Evolutionary conservation across 148 eudicot species (phyloP).

Genomic region (Linanthus parryae): DNA sequence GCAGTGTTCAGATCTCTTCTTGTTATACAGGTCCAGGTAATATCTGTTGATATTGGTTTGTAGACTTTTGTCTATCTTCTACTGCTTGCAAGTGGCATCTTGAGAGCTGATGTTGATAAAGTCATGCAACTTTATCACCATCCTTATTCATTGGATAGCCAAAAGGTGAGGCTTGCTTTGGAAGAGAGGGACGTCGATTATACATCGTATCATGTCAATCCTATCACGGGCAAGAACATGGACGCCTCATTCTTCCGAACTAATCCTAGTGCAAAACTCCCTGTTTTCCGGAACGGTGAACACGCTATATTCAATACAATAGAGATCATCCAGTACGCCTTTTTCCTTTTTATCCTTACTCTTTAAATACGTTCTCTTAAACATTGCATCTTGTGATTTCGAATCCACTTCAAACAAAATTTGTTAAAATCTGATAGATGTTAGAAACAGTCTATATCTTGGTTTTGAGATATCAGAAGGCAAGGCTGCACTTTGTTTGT

Average conservation of each 20-base stretch:
- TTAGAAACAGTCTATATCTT: too few relatives aligned
- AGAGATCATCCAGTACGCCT: conserved; percentile 73
- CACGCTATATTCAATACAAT: conserved; percentile 60
- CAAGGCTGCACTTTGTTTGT: too few relatives aligned
- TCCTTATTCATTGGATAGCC: conserved; percentile 88
- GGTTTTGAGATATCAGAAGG: too few relatives aligned
- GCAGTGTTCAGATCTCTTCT: too few relatives aligned
- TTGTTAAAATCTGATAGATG: too few relatives aligned
- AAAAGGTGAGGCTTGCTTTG: conserved; percentile 86
- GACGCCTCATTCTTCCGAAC: conserved; percentile 70
- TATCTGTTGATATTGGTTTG: too few relatives aligned
- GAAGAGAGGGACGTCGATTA: conserved; percentile 86
- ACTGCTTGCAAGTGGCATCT: not conserved
- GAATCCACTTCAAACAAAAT: too few relatives aligned
- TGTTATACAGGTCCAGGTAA: too few relatives aligned
- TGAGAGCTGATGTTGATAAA: conserved; percentile 26
- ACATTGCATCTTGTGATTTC: too few relatives aligned
- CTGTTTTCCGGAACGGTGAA: conserved; percentile 91
- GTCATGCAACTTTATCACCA: conserved; percentile 97
- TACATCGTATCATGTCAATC: conserved; percentile 82
- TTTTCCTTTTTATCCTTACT: conserved; percentile 10
- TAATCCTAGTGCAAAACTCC: conserved; percentile 78
- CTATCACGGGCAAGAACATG: conserved; percentile 88
- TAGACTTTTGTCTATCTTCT: too few relatives aligned
- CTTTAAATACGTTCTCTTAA: too few relatives aligned